A percentile compares a stretch with the other conserved stretches of the same genome.
These are phyloP conservation scores for Xylogone sp. DNA, from an alignment of 2,329 filamentous ascomycete species.

Conservation along the genomic window DNA sequence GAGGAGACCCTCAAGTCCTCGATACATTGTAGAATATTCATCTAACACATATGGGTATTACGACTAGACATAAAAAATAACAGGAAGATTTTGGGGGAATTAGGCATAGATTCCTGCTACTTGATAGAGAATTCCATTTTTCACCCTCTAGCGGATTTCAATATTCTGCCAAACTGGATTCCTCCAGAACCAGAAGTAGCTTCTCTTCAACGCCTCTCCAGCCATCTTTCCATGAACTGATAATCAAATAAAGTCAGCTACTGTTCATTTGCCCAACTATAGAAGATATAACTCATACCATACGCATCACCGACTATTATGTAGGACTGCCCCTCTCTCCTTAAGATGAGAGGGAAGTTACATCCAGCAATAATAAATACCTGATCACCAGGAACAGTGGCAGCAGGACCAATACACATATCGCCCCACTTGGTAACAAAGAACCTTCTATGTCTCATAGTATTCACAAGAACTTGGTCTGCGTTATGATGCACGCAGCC, in stretches of 20 bases:
- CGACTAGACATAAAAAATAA: background rate
- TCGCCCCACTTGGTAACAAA: background rate
- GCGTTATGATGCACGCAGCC: background rate
- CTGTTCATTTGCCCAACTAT: background rate
- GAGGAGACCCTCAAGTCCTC: no score
- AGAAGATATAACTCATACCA: background rate
- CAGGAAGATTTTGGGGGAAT: background rate
- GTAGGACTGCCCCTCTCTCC: slow-evolving; percentile 8
- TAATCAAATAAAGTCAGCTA: background rate
- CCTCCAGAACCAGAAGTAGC: background rate
- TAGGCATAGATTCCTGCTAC: background rate
- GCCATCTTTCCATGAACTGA: background rate
- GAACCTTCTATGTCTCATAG: background rate
- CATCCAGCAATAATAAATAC: slow-evolving; percentile 22
- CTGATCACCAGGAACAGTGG: slow-evolving; percentile 11
- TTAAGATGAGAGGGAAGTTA: slow-evolving; percentile 21
- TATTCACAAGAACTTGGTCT: background rate
- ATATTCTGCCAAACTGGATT: background rate
- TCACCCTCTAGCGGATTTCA: background rate
- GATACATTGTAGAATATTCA: background rate
- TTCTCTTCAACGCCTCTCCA: background rate
- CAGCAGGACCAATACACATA: background rate
- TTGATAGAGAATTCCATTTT: no score
- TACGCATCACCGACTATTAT: slow-evolving; percentile 23
- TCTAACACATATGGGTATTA: background rate